Percentiles rank a stretch among this genome's conserved stretches.
phyloP scores from a whole-genome alignment of 495 filamentous ascomycete species.

The Podospora pseudocomata region DNA sequence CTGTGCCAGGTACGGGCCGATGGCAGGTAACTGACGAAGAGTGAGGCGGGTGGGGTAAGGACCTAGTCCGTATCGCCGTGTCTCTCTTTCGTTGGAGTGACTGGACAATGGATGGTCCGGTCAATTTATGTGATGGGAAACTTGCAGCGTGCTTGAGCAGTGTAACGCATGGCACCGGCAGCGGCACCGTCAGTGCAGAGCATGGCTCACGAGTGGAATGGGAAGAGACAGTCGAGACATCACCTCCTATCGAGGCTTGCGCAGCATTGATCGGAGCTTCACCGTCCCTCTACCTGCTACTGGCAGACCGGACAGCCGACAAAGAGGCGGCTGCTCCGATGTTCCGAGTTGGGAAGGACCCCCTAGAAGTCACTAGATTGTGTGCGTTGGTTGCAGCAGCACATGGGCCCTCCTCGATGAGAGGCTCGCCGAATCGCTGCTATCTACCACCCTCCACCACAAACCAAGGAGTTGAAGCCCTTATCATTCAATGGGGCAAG shows the following conservation, averaged over 20 bases:
- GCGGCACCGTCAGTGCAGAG: slow-evolving; percentile 8
- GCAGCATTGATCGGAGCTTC: slow-evolving; percentile 1
- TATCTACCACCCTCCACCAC: slow-evolving; percentile 20
- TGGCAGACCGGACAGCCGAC: background rate
- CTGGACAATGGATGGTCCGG: slow-evolving; percentile 9
- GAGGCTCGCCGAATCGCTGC: slow-evolving; percentile 13
- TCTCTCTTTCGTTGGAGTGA: background rate
- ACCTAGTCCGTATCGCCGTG: background rate
- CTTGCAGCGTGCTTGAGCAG: slow-evolving; percentile 16
- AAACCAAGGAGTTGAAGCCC: slow-evolving; percentile 6
- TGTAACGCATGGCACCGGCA: slow-evolving; percentile 14
- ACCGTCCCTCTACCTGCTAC: background rate
- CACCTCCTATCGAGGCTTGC: background rate
- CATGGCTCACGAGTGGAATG: slow-evolving; percentile 11
- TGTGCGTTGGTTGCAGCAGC: background rate
- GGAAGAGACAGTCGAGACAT: background rate
- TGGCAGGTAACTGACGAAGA: background rate
- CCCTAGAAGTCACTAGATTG: slow-evolving; percentile 2
- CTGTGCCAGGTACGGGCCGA: background rate
- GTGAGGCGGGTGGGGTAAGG: background rate
- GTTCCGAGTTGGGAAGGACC: slow-evolving; percentile 14
- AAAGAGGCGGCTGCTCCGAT: slow-evolving; percentile 10
- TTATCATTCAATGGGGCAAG: slow-evolving; percentile 18
- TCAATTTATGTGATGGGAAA: slow-evolving; percentile 19
- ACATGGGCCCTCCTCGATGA: slow-evolving; percentile 6